These are phyloP conservation scores for Haplographium delicatum DNA, from an alignment of 495 filamentous ascomycete species.

Conservation along the genomic window DNA sequence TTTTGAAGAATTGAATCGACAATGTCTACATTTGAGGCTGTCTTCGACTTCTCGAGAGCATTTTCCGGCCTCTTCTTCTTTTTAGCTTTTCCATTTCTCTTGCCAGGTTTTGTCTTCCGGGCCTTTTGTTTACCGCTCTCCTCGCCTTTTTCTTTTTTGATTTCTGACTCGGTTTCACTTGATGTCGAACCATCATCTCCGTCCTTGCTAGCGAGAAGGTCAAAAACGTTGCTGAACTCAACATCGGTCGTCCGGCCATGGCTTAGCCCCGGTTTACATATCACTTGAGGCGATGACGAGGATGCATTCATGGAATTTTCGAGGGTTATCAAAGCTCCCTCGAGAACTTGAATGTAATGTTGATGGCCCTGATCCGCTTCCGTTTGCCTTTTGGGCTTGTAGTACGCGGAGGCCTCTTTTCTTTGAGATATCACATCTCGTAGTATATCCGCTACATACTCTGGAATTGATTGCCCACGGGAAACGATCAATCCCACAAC, in stretches of 20 bases:
- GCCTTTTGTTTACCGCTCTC: constrained; percentile 2
- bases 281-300: neutral
- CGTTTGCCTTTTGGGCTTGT: neutral
- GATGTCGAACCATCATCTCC: constrained; percentile 3
- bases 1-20: constrained; percentile 14
- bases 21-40: constrained; percentile 19
- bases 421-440: neutral
- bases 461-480: neutral
- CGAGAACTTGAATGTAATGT: constrained; percentile 2
- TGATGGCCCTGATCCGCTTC: neutral
- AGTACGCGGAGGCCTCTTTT: constrained; percentile 3
- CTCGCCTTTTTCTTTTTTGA: too few relatives aligned
- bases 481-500: neutral
- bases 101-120: constrained; percentile 9
- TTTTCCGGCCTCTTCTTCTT: constrained; percentile 22
- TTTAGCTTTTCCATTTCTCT: constrained; percentile 18
- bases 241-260: neutral
- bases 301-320: neutral
- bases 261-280: neutral
- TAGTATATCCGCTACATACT: neutral
- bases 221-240: constrained; percentile 29
- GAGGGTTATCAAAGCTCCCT: neutral
- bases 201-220: constrained; percentile 23
- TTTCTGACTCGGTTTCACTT: too few relatives aligned
- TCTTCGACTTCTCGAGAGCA: constrained; percentile 1